These are phyloP conservation scores for Nemania sp. DNA, from an alignment of 2,329 filamentous ascomycete genomes.

Conservation along the genomic window DNA sequence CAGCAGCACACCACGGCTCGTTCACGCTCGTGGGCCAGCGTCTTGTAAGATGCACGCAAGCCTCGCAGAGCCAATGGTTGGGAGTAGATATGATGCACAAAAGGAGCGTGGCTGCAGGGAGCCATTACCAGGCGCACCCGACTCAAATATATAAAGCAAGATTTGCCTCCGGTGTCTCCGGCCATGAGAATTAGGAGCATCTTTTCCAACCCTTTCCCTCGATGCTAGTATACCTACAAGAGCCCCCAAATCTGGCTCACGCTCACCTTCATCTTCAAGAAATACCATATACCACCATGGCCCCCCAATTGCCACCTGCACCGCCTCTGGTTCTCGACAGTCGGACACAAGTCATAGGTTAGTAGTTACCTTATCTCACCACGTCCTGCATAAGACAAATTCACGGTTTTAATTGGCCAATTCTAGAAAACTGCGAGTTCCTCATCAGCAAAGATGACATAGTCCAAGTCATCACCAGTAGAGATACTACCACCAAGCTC, in stretches of 20 bases:
- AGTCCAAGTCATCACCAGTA: slow-evolving; percentile 45
- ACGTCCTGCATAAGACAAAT: slow-evolving; percentile 15
- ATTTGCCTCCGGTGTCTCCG: slow-evolving; percentile 18
- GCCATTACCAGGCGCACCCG: slow-evolving; percentile 31
- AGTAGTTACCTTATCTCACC: slow-evolving; percentile 22
- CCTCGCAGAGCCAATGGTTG: slow-evolving; percentile 23
- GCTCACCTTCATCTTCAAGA: slow-evolving; percentile 29
- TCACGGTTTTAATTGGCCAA: slow-evolving; percentile 23
- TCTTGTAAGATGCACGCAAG: slow-evolving; percentile 19
- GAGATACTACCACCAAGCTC: slow-evolving; percentile 39
- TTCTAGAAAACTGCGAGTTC: slow-evolving; percentile 50
- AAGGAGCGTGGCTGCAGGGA: slow-evolving; percentile 39
- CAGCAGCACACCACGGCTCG: slow-evolving; percentile 14
- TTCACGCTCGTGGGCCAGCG: slow-evolving; percentile 6
- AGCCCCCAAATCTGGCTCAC: slow-evolving; percentile 28
- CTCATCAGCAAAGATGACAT: slow-evolving; percentile 45
- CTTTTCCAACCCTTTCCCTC: slow-evolving; percentile 33
- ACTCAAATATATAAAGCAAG: slow-evolving; percentile 41
- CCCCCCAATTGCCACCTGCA: slow-evolving; percentile 20
- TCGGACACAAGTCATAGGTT: slow-evolving; percentile 47
- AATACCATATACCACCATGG: slow-evolving; percentile 40
- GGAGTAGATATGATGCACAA: slow-evolving; percentile 28
- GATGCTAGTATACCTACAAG: slow-evolving; percentile 45
- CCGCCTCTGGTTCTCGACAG: slow-evolving; percentile 41
- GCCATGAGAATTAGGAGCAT: slow-evolving; percentile 12